Conservation (phyloP, 192 early-diverging fungal genomes). For the Chytriomyces confervae region DNA sequence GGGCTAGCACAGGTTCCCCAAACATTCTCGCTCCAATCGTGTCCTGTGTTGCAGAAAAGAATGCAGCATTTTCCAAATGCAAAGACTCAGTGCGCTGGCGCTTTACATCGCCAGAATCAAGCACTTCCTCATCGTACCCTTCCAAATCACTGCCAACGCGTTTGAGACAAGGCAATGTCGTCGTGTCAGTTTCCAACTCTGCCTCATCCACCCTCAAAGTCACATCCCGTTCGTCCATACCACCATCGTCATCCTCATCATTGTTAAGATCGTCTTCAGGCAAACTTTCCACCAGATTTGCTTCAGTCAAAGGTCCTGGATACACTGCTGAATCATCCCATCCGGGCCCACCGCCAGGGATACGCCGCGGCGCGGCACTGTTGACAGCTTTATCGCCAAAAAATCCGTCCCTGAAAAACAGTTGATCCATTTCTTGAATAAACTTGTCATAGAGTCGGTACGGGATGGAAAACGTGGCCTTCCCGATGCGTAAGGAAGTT, state of each 20-base stretch:
- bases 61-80: too few relatives aligned
- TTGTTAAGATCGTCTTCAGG: not conserved
- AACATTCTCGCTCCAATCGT: too few relatives aligned
- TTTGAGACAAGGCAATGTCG: too few relatives aligned
- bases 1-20: too few relatives aligned
- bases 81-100: too few relatives aligned
- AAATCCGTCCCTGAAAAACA: conserved; percentile 20
- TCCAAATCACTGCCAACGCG: too few relatives aligned
- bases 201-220: not conserved
- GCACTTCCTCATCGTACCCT: too few relatives aligned
- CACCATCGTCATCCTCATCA: not conserved
- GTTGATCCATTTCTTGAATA: conserved; percentile 20
- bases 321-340: conserved; percentile 9
- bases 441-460: conserved; percentile 4
- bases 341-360: conserved; percentile 15
- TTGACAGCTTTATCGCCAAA: conserved; percentile 22
- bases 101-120: too few relatives aligned
- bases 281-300: not conserved
- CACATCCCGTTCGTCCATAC: not conserved
- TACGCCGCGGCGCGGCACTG: conserved; percentile 17
- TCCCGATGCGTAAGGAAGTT: conserved; percentile 16
- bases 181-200: too few relatives aligned
- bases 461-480: conserved; percentile 27
- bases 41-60: too few relatives aligned
- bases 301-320: not conserved